phyloP scores from a whole-genome alignment of 192 early-diverging fungal species.

The Coemansia sp. region DNA sequence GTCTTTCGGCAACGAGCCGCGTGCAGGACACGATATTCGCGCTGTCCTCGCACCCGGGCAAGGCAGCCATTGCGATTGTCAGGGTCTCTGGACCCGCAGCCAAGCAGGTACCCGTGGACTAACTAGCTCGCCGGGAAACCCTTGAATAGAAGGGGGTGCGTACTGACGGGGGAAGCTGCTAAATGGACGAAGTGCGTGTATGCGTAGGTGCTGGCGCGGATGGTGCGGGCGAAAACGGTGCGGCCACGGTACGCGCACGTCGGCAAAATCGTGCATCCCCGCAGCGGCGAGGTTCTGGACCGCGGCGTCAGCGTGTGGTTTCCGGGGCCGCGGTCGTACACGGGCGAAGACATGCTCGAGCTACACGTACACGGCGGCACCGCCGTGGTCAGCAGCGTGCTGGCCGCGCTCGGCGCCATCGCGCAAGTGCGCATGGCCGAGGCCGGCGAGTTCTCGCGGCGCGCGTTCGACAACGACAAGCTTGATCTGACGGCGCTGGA shows the following conservation, averaged over 20 bases:
- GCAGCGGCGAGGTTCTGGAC: slow-evolving; percentile 52
- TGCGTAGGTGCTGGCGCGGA: slow-evolving; percentile 5
- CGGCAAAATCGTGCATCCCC: slow-evolving; percentile 16
- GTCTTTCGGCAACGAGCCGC: neutral
- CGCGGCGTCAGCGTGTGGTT: slow-evolving; percentile 47
- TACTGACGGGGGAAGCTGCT: too few relatives aligned
- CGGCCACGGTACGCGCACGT: slow-evolving; percentile 6
- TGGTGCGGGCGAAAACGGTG: slow-evolving; percentile 4
- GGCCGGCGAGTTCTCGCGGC: slow-evolving; percentile 69
- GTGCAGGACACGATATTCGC: slow-evolving; percentile 64
- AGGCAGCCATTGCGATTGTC: slow-evolving; percentile 73
- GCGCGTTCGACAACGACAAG: slow-evolving; percentile 71
- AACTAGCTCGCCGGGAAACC: neutral
- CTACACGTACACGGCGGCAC: slow-evolving; percentile 72
- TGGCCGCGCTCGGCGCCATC: slow-evolving; percentile 52
- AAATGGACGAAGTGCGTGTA: neutral
- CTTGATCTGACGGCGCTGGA: slow-evolving; percentile 69
- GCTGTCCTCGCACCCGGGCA: slow-evolving; percentile 66
- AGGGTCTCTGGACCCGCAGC: slow-evolving; percentile 64
- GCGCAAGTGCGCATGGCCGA: slow-evolving; percentile 61
- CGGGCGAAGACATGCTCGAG: slow-evolving; percentile 72
- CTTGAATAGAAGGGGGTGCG: neutral
- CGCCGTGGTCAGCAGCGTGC: slow-evolving; percentile 58
- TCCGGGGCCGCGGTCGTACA: slow-evolving; percentile 59
- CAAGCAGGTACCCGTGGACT: slow-evolving; percentile 45